These are phyloP conservation scores for Aspergillus saccharolyticus DNA, from an alignment of 495 filamentous ascomycete genomes.

Conservation along the genomic window DNA sequence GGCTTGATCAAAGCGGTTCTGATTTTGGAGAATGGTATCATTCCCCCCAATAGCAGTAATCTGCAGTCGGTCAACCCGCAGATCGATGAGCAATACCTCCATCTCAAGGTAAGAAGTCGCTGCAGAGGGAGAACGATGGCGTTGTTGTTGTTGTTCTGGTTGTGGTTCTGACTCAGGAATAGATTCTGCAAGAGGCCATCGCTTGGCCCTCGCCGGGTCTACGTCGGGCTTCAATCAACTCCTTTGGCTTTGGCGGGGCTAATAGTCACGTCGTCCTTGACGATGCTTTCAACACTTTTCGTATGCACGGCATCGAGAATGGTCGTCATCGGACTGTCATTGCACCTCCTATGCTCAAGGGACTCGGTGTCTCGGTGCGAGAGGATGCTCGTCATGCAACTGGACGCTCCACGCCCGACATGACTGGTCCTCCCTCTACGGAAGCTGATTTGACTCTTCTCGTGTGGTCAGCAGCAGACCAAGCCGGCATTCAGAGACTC, in stretches of 20 bases:
- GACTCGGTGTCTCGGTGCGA: no score
- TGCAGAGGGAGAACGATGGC: no score
- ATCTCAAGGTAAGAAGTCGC: conserved; percentile 8
- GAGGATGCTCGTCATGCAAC: no score
- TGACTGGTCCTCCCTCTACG: no score
- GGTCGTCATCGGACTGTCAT: neutral
- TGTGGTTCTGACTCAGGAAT: neutral
- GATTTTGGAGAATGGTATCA: conserved; percentile 35
- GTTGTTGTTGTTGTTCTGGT: neutral
- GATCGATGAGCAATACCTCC: conserved; percentile 12
- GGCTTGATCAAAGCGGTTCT: conserved; percentile 38
- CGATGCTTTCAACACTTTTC: conserved; percentile 1
- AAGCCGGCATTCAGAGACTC: neutral
- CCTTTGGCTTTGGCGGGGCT: conserved; percentile 1
- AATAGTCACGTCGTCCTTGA: conserved; percentile 3
- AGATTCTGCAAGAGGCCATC: neutral
- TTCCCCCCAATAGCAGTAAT: conserved; percentile 27
- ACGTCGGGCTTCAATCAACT: neutral
- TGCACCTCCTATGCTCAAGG: neutral
- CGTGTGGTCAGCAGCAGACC: conserved; percentile 1
- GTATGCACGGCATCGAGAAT: neutral
- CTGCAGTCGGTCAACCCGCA: conserved; percentile 20
- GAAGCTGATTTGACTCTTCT: neutral
- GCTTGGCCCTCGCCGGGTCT: neutral
- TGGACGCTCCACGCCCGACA: no score